Evolutionary conservation across 148 eudicot genomes (phyloP).

Genomic region (Pouteria glomerata): DNA sequence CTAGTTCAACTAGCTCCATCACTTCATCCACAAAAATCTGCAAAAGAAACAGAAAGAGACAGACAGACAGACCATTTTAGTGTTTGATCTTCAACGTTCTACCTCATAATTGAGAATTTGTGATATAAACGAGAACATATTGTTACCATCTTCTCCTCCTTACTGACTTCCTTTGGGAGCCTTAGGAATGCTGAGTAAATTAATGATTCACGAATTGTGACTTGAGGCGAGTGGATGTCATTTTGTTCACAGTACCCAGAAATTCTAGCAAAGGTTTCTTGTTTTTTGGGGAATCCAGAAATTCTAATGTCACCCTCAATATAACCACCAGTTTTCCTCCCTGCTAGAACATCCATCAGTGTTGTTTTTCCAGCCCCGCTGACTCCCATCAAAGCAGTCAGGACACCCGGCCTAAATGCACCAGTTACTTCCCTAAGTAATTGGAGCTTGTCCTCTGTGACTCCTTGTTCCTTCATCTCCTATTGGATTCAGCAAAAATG

Average conservation of each 20-base stretch:
- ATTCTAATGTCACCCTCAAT: slow-evolving; percentile 46
- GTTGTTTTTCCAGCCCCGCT: slow-evolving; percentile 61
- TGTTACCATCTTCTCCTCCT: slow-evolving; percentile 39
- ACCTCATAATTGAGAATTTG: too few species aligned
- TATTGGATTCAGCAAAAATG: slow-evolving; percentile 6
- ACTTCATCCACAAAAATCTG: slow-evolving; percentile 50
- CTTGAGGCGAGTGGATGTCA: slow-evolving; percentile 52
- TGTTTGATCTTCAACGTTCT: not conserved
- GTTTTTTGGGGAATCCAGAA: slow-evolving; percentile 45
- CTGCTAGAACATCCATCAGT: slow-evolving; percentile 49
- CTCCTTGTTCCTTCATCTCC: slow-evolving; percentile 51
- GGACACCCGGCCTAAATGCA: slow-evolving; percentile 43
- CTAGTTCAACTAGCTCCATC: slow-evolving; percentile 42
- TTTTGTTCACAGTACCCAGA: slow-evolving; percentile 49
- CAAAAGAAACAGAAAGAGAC: not conserved
- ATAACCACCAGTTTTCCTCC: slow-evolving; percentile 48
- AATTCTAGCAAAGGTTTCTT: slow-evolving; percentile 46
- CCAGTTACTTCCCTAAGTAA: slow-evolving; percentile 40
- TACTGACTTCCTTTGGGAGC: slow-evolving; percentile 36
- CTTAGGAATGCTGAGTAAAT: slow-evolving; percentile 49
- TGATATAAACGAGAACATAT: not conserved
- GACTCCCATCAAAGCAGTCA: slow-evolving; percentile 50
- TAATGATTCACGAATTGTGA: slow-evolving; percentile 42
- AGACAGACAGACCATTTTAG: not conserved
- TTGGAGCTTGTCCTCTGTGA: slow-evolving; percentile 33